Percentiles rank a stretch among this genome's conserved stretches.
These are phyloP conservation scores for Ilyonectria robusta DNA, from an alignment of 2,329 filamentous ascomycete genomes.

Conservation along the genomic window DNA sequence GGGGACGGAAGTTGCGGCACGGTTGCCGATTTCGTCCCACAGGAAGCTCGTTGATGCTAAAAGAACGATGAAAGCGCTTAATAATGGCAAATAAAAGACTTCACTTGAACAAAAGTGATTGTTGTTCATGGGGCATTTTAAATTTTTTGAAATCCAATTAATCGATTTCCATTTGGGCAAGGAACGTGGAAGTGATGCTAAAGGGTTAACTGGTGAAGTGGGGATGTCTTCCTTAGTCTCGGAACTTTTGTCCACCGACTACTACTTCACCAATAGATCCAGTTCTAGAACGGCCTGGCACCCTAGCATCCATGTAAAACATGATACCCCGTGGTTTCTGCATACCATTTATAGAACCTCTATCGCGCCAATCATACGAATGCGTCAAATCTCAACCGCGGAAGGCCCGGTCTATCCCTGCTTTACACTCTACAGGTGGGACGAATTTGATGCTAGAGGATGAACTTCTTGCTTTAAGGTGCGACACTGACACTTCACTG, in stretches of 20 bases:
- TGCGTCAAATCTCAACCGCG: background rate
- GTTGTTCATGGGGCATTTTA: background rate
- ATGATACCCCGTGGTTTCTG: background rate
- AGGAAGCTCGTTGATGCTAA: background rate
- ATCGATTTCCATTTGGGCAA: background rate
- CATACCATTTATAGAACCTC: background rate
- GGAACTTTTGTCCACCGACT: background rate
- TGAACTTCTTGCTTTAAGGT: background rate
- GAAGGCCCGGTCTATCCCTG: background rate
- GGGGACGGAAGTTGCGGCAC: background rate
- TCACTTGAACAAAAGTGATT: background rate
- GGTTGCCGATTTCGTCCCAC: background rate
- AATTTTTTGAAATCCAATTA: background rate
- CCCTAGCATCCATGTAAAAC: background rate
- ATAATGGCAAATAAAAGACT: background rate
- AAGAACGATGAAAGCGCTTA: background rate
- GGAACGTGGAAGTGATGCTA: background rate
- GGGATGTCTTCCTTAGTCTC: background rate
- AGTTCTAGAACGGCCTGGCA: background rate
- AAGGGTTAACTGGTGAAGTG: background rate
- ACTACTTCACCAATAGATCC: background rate
- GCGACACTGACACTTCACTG: background rate
- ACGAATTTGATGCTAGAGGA: background rate
- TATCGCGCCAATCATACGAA: background rate
- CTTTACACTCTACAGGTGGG: background rate